A percentile compares a stretch with the other conserved stretches of the same genome.
Conservation (phyloP, 495 filamentous ascomycete species). For the Amniculicola lignicola region DNA sequence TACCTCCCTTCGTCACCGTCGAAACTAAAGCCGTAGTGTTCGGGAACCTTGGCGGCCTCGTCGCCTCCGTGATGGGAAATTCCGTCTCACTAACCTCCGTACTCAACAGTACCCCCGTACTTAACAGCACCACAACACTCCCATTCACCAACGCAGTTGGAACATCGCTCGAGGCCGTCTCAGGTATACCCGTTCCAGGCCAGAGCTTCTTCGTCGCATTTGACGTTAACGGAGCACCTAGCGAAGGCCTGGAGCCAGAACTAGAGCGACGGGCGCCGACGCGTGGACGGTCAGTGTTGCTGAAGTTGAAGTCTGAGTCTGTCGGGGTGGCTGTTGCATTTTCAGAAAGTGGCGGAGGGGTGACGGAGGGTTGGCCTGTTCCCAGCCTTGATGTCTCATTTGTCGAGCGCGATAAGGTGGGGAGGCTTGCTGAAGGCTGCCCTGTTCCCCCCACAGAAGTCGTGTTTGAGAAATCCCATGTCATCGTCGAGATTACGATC, state of each 20-base stretch:
- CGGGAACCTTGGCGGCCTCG: too few species aligned
- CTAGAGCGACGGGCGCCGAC: neutral
- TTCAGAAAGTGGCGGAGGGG: neutral
- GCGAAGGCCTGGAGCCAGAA: too few species aligned
- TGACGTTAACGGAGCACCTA: too few species aligned
- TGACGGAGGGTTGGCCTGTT: neutral
- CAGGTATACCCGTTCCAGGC: neutral
- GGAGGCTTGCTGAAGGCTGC: neutral
- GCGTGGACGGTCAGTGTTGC: neutral
- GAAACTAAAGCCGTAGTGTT: too few species aligned
- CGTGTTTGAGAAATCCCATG: neutral
- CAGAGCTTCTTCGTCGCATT: too few species aligned
- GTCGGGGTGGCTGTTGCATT: neutral
- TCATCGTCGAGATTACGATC: too few species aligned
- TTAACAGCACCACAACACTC: too few species aligned
- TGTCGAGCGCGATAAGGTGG: neutral
- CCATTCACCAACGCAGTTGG: conserved; percentile 13
- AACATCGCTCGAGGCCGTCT: neutral
- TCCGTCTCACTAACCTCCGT: too few species aligned
- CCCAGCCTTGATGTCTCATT: neutral
- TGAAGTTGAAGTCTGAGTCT: neutral
- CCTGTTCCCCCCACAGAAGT: too few species aligned
- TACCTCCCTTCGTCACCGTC: too few species aligned
- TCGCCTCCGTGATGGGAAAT: too few species aligned
- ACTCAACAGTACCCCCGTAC: too few species aligned